phyloP scores from a whole-genome alignment of 2,329 filamentous ascomycete species.

The Pseudogymnoascus sp. region DNA sequence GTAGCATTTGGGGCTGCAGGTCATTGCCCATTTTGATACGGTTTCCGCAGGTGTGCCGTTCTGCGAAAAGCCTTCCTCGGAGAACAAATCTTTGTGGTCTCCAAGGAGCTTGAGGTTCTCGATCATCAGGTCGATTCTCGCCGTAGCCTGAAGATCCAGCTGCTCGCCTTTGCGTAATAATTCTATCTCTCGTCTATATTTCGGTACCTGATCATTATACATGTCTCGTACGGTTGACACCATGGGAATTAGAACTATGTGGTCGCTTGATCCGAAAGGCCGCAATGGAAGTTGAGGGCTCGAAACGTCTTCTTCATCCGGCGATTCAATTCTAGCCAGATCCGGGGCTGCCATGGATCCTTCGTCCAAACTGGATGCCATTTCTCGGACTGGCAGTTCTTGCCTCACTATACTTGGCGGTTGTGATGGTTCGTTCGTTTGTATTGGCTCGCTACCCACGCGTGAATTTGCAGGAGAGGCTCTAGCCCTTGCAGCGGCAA shows the following conservation, averaged over 20 bases:
- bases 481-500: not conserved
- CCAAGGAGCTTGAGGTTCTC: constrained; percentile 45
- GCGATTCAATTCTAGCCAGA: not conserved
- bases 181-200: constrained; percentile 37
- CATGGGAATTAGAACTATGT: constrained; percentile 49
- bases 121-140: constrained; percentile 45
- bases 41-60: constrained; percentile 34
- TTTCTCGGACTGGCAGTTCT: constrained; percentile 13
- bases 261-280: constrained; percentile 33
- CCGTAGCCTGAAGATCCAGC: constrained; percentile 34
- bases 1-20: constrained; percentile 51
- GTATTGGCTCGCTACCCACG: not conserved
- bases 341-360: not conserved
- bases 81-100: constrained; percentile 47
- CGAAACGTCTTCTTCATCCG: constrained; percentile 11
- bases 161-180: constrained; percentile 40
- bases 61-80: constrained; percentile 34
- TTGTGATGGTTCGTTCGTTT: constrained; percentile 9
- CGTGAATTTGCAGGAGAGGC: not conserved
- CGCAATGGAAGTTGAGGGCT: constrained; percentile 8
- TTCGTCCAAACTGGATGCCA: not conserved
- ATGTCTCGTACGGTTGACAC: constrained; percentile 43
- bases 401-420: constrained; percentile 6
- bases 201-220: constrained; percentile 43
- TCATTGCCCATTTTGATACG: constrained; percentile 43